Conservation (phyloP, 106 monocot genomes). For the Iris macrosiphon region DNA sequence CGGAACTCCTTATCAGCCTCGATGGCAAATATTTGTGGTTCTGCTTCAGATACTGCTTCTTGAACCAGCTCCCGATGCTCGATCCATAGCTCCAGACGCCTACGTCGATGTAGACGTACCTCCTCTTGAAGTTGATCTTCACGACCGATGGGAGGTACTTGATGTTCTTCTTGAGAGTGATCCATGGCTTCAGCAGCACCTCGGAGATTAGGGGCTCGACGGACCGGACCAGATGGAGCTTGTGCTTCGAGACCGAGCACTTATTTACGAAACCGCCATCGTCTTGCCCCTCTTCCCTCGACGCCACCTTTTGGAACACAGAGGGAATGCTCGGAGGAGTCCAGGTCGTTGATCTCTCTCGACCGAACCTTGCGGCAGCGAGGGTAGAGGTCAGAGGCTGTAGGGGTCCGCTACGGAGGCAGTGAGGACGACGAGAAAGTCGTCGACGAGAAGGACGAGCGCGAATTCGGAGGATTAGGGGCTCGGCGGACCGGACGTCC, state of each 20-base stretch:
- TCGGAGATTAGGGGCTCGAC: conserved; percentile 54
- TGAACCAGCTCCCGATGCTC: conserved; percentile 83
- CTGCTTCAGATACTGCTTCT: conserved; percentile 73
- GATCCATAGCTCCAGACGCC: conserved; percentile 70
- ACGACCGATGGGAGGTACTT: conserved; percentile 58
- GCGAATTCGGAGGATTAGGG: conserved; percentile 28
- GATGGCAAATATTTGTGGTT: conserved; percentile 52
- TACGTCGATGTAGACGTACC: conserved; percentile 58
- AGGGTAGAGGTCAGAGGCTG: conserved; percentile 29
- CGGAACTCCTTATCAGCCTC: conserved; percentile 58
- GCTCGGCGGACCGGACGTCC: too few relatives aligned
- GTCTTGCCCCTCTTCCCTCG: not conserved
- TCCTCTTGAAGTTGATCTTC: conserved; percentile 49
- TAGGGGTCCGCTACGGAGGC: conserved; percentile 31
- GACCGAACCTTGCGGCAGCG: conserved; percentile 10
- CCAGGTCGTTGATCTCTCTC: conserved; percentile 11
- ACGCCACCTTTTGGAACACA: conserved; percentile 21
- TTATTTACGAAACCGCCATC: conserved; percentile 17
- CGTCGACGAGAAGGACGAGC: conserved; percentile 34
- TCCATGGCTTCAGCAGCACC: conserved; percentile 72
- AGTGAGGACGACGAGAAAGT: conserved; percentile 35
- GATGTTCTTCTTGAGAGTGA: conserved; percentile 56
- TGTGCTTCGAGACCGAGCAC: conserved; percentile 46
- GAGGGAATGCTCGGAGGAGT: conserved; percentile 6
- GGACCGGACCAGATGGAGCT: conserved; percentile 23